phyloP scores from a whole-genome alignment of 768 basidiomycete genomes.

The Collybia sordida region DNA sequence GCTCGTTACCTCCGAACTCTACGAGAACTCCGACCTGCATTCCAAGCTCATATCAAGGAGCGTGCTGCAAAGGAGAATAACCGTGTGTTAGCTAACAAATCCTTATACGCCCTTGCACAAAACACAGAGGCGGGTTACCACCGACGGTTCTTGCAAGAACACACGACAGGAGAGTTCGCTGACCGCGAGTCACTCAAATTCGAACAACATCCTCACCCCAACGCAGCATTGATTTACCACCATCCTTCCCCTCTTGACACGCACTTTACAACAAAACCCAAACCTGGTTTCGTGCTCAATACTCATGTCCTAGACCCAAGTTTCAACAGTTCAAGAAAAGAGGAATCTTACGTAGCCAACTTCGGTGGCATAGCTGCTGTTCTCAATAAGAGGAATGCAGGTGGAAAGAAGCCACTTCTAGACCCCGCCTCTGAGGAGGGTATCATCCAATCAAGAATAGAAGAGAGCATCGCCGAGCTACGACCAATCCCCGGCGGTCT shows the following conservation, averaged over 20 bases:
- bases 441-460: slow-evolving; percentile 15
- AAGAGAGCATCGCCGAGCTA: slow-evolving; percentile 28
- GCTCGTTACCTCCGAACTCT: slow-evolving; percentile 57
- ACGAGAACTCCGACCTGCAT: slow-evolving; percentile 54
- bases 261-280: slow-evolving; percentile 45
- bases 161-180: slow-evolving; percentile 19
- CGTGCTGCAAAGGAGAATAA: slow-evolving; percentile 11
- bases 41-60: slow-evolving; percentile 44
- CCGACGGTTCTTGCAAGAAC: slow-evolving; percentile 38
- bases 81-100: slow-evolving; percentile 6
- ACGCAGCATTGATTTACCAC: slow-evolving; percentile 63
- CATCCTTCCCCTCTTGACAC: slow-evolving; percentile 54
- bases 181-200: slow-evolving; percentile 34
- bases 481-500: slow-evolving; percentile 19
- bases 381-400: slow-evolving; percentile 16
- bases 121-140: slow-evolving; percentile 19
- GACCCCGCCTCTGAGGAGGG: slow-evolving; percentile 28
- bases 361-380: slow-evolving; percentile 43
- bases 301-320: not conserved
- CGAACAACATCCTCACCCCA: slow-evolving; percentile 63
- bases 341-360: slow-evolving; percentile 27
- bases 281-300: slow-evolving; percentile 61
- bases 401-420: slow-evolving; percentile 21
- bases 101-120: slow-evolving; percentile 25
- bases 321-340: not conserved